Evolutionary conservation across 805 yeast genomes (phyloP).

Genomic region (Wickerhamomyces sydowiorum): DNA sequence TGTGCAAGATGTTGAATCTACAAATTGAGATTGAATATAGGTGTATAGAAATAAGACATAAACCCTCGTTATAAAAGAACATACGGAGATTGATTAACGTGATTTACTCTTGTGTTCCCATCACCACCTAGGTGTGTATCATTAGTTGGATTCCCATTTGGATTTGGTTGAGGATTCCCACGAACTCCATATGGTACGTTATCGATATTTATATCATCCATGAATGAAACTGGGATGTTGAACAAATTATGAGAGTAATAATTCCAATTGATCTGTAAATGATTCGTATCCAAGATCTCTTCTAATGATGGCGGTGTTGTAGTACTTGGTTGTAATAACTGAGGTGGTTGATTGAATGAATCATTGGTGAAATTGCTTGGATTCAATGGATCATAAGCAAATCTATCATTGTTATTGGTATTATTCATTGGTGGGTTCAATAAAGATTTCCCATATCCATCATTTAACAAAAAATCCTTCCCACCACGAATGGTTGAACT

Average conservation of each 20-base stretch:
- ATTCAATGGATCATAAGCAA: background rate
- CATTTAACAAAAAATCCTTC: background rate
- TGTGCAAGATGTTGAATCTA: too few relatives aligned
- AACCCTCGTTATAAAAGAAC: too few relatives aligned
- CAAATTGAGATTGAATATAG: too few relatives aligned
- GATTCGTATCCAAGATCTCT: slow-evolving; percentile 3
- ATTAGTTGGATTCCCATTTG: too few relatives aligned
- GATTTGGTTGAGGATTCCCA: too few relatives aligned
- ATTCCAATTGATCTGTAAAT: background rate
- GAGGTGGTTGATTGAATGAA: too few relatives aligned
- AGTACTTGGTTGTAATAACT: too few relatives aligned
- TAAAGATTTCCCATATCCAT: background rate
- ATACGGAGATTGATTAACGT: too few relatives aligned
- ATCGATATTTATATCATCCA: background rate
- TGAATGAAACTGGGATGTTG: slow-evolving; percentile 5
- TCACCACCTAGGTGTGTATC: too few relatives aligned
- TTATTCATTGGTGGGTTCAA: background rate
- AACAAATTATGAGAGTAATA: slow-evolving; percentile 6
- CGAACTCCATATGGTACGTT: too few relatives aligned
- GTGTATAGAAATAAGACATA: too few relatives aligned
- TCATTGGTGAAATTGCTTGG: background rate
- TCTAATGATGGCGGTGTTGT: background rate
- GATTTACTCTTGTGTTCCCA: background rate
- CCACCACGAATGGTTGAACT: background rate
- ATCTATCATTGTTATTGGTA: too few relatives aligned